Base-by-base conservation (phyloP, 768 basidiomycete species). In the Zangia roseola region DNA sequence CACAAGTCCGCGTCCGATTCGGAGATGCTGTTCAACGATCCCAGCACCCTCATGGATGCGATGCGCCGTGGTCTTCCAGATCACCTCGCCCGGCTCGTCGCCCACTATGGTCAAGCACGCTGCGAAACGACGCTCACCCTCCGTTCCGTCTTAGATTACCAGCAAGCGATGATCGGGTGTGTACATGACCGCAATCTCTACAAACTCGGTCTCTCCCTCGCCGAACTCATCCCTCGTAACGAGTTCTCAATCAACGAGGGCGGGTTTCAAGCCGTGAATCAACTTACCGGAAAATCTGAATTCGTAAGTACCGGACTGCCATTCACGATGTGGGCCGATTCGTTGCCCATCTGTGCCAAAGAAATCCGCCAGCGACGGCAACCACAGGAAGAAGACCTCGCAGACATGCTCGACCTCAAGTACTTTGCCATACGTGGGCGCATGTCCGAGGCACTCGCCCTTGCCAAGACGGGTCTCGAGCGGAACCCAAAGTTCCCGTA, bases 391-490 rank as follows among this genome's bases (percentile, higher is more conserved):
- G 61, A 48, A 19, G 81, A 85, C 59, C 55, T 71, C 13, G 84
- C 84, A 0, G 83, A 86, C 58, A 80, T 86, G 52, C 62, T 87
- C 25, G 82, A 86, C 26, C 77, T 84, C 68, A 85, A 86, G 59
- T 80, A 65, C 59, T 55, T 61, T 45, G 76, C 85, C 60, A 74
- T 82, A 63, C 72, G 69, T 44, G 65, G 70, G 19, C 74, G 76
- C 24, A 65, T 80, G 26, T 60, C 70, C 5, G 76, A 81, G 10
- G 82, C 83, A 1, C 68, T 77, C 40, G 61, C 59, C 13, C 56
- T 75, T 6, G 82, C 81, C 0, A 69, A 73, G 48, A 69, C 71
- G 31, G 75, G 71, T 2, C 61, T 85, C 30, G 61, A 75, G 52
- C 77, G 82, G 25, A 83, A 74, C 52, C 83, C 84, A 2, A 70